These are phyloP conservation scores for Laburnicola sp. DNA, from an alignment of 2,329 filamentous ascomycete genomes.

Conservation along the genomic window DNA sequence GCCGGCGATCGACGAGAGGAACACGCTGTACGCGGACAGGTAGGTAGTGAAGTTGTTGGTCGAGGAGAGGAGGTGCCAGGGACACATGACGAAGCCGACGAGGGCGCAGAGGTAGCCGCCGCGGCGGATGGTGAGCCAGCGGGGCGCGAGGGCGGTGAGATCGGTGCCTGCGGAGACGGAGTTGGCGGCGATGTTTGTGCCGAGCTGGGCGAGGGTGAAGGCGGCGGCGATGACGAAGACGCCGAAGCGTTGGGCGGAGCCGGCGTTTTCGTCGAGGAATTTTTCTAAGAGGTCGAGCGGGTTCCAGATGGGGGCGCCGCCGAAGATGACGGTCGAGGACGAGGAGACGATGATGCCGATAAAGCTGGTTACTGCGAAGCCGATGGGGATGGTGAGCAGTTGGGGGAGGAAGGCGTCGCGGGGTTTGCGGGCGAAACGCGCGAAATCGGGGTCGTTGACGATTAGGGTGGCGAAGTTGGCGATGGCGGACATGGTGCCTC, in stretches of 20 bases:
- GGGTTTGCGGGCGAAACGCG: constrained; percentile 78
- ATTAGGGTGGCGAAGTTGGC: constrained; percentile 91
- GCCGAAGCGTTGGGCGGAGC: constrained; percentile 49
- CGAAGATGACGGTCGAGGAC: constrained; percentile 50
- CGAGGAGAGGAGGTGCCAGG: constrained; percentile 74
- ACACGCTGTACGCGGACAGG: constrained; percentile 88
- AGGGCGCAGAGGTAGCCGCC: constrained; percentile 83
- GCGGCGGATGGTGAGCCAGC: constrained; percentile 81
- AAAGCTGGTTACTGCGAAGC: constrained; percentile 71
- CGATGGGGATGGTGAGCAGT: constrained; percentile 58
- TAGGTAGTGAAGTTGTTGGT: constrained; percentile 89
- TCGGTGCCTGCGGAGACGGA: constrained; percentile 82
- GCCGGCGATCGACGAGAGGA: constrained; percentile 91
- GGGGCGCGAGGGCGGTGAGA: constrained; percentile 76
- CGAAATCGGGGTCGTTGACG: constrained; percentile 77
- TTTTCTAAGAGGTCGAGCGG: constrained; percentile 46
- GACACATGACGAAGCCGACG: constrained; percentile 82
- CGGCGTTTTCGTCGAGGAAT: constrained; percentile 48
- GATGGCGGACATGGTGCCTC: constrained; percentile 84
- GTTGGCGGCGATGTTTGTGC: constrained; percentile 87
- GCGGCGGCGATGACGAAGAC: constrained; percentile 58
- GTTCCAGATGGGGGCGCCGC: constrained; percentile 48
- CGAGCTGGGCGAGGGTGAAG: constrained; percentile 72
- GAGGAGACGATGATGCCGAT: constrained; percentile 63
- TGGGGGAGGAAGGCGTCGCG: constrained; percentile 80